A percentile compares a stretch with the other conserved stretches of the same genome.
These are phyloP conservation scores for Magnusiomyces suaveolens DNA, from an alignment of 1,139 yeast genomes.

Conservation along the genomic window DNA sequence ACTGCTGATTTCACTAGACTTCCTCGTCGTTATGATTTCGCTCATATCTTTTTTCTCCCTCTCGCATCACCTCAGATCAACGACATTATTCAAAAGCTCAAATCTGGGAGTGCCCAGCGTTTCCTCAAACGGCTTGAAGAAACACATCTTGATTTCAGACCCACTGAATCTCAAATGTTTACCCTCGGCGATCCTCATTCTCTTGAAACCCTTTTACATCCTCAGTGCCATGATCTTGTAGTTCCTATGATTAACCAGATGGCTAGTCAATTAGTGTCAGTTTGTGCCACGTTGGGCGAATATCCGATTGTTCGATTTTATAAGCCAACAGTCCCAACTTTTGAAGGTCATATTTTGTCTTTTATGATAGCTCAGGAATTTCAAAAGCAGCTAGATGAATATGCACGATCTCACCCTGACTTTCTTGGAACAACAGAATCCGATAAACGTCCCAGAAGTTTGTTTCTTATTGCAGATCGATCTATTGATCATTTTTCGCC, in stretches of 20 bases:
- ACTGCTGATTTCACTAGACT: conserved; percentile 45
- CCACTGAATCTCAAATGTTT: conserved; percentile 43
- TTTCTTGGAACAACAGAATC: conserved; percentile 10
- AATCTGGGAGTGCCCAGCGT: conserved; percentile 17
- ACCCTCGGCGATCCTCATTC: conserved; percentile 40
- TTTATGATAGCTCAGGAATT: conserved; percentile 64
- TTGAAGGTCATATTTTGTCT: conserved; percentile 56
- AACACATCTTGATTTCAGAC: conserved; percentile 36
- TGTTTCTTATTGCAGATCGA: conserved; percentile 70
- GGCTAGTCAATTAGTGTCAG: conserved; percentile 53
- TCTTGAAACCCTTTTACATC: conserved; percentile 65
- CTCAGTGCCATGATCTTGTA: conserved; percentile 53
- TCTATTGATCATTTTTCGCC: conserved; percentile 79
- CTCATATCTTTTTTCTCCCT: conserved; percentile 50
- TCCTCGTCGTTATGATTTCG: conserved; percentile 49
- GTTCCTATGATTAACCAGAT: conserved; percentile 48
- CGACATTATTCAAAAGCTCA: not conserved
- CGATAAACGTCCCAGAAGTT: conserved; percentile 52
- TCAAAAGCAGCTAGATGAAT: conserved; percentile 62
- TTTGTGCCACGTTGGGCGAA: conserved; percentile 76
- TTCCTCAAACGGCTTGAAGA: conserved; percentile 21
- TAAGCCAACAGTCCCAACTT: conserved; percentile 34
- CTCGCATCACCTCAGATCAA: conserved; percentile 31
- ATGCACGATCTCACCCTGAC: conserved; percentile 55
- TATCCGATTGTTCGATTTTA: conserved; percentile 71